Conservation (phyloP, 371 early-diverging fungal species). For the Mycotypha africana region DNA sequence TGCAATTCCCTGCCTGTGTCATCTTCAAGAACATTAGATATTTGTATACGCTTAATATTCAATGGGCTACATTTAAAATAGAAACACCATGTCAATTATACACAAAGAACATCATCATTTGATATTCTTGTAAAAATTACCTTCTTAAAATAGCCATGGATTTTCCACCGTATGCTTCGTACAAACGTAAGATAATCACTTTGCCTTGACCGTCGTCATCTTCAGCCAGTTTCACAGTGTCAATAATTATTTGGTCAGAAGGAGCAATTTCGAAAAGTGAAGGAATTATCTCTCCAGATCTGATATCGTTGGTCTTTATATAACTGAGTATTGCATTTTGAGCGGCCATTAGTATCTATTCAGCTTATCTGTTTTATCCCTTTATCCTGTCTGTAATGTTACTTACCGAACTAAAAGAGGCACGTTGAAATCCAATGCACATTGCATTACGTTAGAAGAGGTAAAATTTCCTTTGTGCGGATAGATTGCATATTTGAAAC, state of each 20-base stretch:
- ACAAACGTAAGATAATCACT: slow-evolving; percentile 72
- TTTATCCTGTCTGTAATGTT: too few relatives aligned
- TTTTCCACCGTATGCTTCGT: slow-evolving; percentile 92
- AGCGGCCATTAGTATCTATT: too few relatives aligned
- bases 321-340: too few relatives aligned
- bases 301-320: too few relatives aligned
- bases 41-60: slow-evolving; percentile 23
- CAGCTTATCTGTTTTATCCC: too few relatives aligned
- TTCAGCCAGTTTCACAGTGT: slow-evolving; percentile 86
- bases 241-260: slow-evolving; percentile 67
- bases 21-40: slow-evolving; percentile 50
- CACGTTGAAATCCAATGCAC: slow-evolving; percentile 86
- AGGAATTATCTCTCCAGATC: slow-evolving; percentile 5
- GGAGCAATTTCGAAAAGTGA: slow-evolving; percentile 28
- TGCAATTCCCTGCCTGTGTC: slow-evolving; percentile 7
- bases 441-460: slow-evolving; percentile 76
- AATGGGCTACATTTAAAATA: slow-evolving; percentile 4
- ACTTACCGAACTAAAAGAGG: slow-evolving; percentile 64
- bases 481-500: slow-evolving; percentile 86
- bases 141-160: slow-evolving; percentile 53
- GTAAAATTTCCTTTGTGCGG: slow-evolving; percentile 80
- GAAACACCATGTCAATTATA: too few relatives aligned
- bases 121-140: slow-evolving; percentile 28
- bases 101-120: neutral
- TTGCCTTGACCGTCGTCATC: slow-evolving; percentile 46